Conservation (phyloP, 345 rosid species). For the Cochlearia excelsa region DNA sequence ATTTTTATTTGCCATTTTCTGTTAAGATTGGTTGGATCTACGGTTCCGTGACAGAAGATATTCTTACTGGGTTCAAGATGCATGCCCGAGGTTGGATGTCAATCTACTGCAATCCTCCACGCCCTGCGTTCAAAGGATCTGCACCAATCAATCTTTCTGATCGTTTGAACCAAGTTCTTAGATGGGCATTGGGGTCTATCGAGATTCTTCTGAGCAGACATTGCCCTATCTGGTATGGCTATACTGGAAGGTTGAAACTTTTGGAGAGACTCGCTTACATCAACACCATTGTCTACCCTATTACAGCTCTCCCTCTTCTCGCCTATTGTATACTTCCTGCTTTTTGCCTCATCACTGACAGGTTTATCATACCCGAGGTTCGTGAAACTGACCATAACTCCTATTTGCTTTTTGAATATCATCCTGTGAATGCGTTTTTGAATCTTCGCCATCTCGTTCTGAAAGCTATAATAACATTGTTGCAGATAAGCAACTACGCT, state of each 20-base stretch:
- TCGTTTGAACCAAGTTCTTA: constrained; percentile 97
- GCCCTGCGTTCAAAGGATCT: constrained; percentile 98
- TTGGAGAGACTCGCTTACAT: constrained; percentile 94
- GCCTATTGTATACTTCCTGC: constrained; percentile 97
- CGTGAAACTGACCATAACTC: constrained; percentile 17
- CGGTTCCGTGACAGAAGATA: constrained; percentile 45
- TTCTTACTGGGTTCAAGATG: constrained; percentile 94
- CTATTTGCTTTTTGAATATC: neutral
- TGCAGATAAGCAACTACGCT: constrained; percentile 97
- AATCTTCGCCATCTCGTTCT: constrained; percentile 4
- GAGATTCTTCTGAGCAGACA: constrained; percentile 97
- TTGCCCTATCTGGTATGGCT: constrained; percentile 99
- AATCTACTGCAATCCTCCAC: constrained; percentile 96
- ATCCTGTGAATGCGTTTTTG: neutral
- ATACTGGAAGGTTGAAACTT: constrained; percentile 72
- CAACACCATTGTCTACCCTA: constrained; percentile 93
- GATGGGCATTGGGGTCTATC: constrained; percentile 98
- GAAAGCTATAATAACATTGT: constrained; percentile 9
- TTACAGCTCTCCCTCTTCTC: constrained; percentile 85
- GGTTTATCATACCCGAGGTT: constrained; percentile 97
- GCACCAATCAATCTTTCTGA: constrained; percentile 38
- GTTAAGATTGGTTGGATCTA: constrained; percentile 97
- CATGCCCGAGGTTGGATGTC: constrained; percentile 99
- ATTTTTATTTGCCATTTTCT: constrained; percentile 13
- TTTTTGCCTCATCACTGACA: constrained; percentile 87